A percentile compares a stretch with the other conserved stretches of the same genome.
Conservation (phyloP, 2,329 filamentous ascomycete species). For the Aureobasidium uvarum region DNA sequence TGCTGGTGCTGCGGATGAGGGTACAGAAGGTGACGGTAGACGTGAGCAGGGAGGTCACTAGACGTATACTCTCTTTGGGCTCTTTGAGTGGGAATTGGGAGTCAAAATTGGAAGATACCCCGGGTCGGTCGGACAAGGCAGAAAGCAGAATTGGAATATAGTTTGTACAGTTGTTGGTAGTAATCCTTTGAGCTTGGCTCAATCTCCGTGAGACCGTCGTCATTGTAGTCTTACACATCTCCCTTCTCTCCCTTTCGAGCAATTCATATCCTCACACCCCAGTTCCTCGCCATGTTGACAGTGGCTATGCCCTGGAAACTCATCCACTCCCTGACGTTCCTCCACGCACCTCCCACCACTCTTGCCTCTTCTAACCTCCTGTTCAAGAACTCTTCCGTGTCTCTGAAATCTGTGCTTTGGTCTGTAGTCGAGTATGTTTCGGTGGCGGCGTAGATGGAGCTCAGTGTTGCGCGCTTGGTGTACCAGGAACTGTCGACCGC, state of each 20-base stretch:
- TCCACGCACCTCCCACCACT: conserved; percentile 60
- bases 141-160: neutral
- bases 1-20: conserved; percentile 37
- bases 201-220: neutral
- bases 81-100: neutral
- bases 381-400: conserved; percentile 77
- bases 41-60: conserved; percentile 31
- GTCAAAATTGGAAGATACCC: neutral
- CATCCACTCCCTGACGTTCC: conserved; percentile 70
- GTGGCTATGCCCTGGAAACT: conserved; percentile 75
- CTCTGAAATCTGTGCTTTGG: conserved; percentile 65
- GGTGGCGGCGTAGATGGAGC: conserved; percentile 65
- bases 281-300: conserved; percentile 82
- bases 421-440: conserved; percentile 97
- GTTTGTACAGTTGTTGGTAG: neutral
- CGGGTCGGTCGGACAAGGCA: neutral
- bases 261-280: conserved; percentile 74
- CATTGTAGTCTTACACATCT: neutral
- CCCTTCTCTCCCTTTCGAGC: neutral
- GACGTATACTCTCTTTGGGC: neutral
- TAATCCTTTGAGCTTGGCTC: neutral
- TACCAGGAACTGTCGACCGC: conserved; percentile 90
- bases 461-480: conserved; percentile 62
- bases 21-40: conserved; percentile 18
- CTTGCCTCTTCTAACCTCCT: conserved; percentile 69